A percentile compares a stretch with the other conserved stretches of the same genome.
These are phyloP conservation scores for Talaromyces albobiverticillius DNA, from an alignment of 2,329 filamentous ascomycete species.

Conservation along the genomic window DNA sequence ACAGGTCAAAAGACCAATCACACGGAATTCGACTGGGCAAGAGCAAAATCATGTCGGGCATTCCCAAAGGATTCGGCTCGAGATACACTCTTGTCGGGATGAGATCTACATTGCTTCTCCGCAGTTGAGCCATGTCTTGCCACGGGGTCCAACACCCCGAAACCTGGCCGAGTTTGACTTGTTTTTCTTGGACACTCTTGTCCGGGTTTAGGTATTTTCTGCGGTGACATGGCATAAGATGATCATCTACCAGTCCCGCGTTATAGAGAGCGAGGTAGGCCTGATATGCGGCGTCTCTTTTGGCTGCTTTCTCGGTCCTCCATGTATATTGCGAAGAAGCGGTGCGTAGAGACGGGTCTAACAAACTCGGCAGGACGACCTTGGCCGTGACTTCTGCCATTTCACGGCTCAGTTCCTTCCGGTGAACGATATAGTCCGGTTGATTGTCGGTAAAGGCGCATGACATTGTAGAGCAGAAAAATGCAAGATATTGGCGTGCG, in stretches of 20 bases:
- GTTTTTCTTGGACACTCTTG: slow-evolving; percentile 22
- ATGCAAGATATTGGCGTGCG: slow-evolving; percentile 71
- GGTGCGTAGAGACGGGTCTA: slow-evolving; percentile 61
- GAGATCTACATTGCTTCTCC: slow-evolving; percentile 19
- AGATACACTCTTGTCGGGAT: slow-evolving; percentile 22
- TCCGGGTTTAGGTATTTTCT: slow-evolving; percentile 38
- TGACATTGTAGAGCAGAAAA: slow-evolving; percentile 70
- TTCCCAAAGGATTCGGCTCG: slow-evolving; percentile 10
- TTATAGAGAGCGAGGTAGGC: slow-evolving; percentile 70
- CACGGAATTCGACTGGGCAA: slow-evolving; percentile 23
- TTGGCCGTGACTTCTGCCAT: slow-evolving; percentile 45
- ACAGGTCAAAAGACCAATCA: slow-evolving; percentile 24
- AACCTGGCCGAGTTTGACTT: slow-evolving; percentile 27
- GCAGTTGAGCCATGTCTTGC: slow-evolving; percentile 31
- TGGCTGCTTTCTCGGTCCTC: slow-evolving; percentile 68
- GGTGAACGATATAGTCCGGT: slow-evolving; percentile 64
- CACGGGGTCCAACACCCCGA: slow-evolving; percentile 36
- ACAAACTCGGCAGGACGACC: slow-evolving; percentile 67
- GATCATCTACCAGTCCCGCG: slow-evolving; percentile 70
- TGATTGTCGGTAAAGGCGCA: slow-evolving; percentile 60
- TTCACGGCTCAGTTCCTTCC: slow-evolving; percentile 26
- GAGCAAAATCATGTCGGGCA: slow-evolving; percentile 23
- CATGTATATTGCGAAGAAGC: slow-evolving; percentile 57
- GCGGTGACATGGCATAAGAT: slow-evolving; percentile 64
- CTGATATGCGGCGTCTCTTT: slow-evolving; percentile 78